Conservation (phyloP, 352 stramenopile genomes). For the Globisporangium rhizosaccharum region DNA sequence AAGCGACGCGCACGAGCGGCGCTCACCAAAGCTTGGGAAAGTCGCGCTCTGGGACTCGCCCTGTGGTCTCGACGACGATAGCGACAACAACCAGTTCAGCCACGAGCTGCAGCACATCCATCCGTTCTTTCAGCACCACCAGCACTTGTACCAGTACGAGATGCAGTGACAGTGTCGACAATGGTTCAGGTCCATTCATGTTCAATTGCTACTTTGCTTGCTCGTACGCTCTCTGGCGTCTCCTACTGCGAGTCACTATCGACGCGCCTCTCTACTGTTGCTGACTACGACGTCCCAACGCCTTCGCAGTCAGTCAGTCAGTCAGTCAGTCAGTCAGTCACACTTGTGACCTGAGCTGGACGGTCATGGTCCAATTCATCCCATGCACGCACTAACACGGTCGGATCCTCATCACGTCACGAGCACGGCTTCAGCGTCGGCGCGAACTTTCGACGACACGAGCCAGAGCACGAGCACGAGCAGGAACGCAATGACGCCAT, state of each 20-base stretch:
- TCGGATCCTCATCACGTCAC: background rate
- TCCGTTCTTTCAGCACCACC: slow-evolving; percentile 1
- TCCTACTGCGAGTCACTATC: too few species aligned
- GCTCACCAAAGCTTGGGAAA: slow-evolving; percentile 30
- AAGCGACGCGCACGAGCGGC: slow-evolving; percentile 4
- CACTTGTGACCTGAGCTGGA: too few species aligned
- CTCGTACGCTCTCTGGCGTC: too few species aligned
- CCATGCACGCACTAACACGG: background rate
- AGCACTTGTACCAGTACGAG: background rate
- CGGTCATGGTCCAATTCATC: background rate
- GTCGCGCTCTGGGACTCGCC: slow-evolving; percentile 33
- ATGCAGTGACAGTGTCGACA: background rate
- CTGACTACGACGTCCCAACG: too few species aligned
- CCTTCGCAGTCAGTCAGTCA: background rate
- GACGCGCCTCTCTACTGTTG: too few species aligned
- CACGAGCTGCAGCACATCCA: slow-evolving; percentile 20
- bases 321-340: background rate
- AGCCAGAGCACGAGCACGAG: slow-evolving; percentile 62
- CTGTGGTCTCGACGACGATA: background rate
- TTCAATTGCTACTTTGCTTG: too few species aligned
- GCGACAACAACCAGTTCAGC: slow-evolving; percentile 19
- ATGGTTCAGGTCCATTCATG: too few species aligned
- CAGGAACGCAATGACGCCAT: slow-evolving; percentile 51
- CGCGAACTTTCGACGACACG: slow-evolving; percentile 8
- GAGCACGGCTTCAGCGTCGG: slow-evolving; percentile 3